Conservation (phyloP, 805 yeast species). For the Jamesozyma spencerorum region DNA sequence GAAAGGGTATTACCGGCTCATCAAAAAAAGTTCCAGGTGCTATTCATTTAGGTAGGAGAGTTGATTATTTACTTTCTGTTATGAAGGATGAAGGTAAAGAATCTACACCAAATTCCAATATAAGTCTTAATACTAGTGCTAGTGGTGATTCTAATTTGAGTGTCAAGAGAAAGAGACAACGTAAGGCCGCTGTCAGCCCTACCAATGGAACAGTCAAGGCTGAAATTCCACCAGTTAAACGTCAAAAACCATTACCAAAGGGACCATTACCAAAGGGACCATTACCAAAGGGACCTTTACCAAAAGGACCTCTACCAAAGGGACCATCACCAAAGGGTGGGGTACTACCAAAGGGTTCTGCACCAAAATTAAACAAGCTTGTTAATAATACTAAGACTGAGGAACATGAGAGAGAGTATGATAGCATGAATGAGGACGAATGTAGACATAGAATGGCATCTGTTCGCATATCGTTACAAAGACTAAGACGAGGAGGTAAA, state of each 20-base stretch:
- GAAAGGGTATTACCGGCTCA: constrained; percentile 24
- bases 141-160: constrained; percentile 6
- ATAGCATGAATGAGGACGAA: constrained; percentile 65
- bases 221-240: constrained; percentile 17
- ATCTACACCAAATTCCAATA: constrained; percentile 13
- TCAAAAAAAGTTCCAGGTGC: constrained; percentile 78
- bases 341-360: constrained; percentile 1
- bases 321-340: constrained; percentile 3
- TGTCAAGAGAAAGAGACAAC: constrained; percentile 20
- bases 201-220: constrained; percentile 8
- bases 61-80: constrained; percentile 72
- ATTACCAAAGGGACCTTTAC: constrained; percentile 1
- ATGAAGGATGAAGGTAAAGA: constrained; percentile 49
- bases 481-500: constrained; percentile 59
- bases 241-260: constrained; percentile 22
- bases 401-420: constrained; percentile 43
- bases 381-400: not conserved
- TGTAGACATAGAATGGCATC: constrained; percentile 57
- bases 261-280: constrained; percentile 16
- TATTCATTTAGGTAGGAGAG: constrained; percentile 84
- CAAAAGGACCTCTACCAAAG: constrained; percentile 2
- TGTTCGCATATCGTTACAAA: constrained; percentile 55
- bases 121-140: constrained; percentile 5
- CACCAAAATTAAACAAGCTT: constrained; percentile 3
- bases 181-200: constrained; percentile 11